These are phyloP conservation scores for Globisporangium ultimum DNA, from an alignment of 352 stramenopile genomes.

Conservation along the genomic window DNA sequence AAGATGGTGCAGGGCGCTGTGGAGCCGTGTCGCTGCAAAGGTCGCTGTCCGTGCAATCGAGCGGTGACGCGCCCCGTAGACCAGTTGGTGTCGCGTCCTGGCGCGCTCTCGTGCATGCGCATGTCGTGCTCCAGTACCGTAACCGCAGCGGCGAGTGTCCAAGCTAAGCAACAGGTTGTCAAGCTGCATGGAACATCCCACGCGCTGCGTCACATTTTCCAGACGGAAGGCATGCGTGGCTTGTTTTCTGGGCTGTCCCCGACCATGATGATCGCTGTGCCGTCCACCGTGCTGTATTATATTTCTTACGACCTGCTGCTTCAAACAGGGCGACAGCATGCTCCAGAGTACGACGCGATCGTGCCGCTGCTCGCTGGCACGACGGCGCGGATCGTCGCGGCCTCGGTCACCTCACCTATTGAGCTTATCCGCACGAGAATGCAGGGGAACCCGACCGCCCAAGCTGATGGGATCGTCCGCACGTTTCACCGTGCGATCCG, in stretches of 20 bases:
- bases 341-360: constrained; percentile 31
- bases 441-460: constrained; percentile 36
- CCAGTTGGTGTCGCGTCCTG: constrained; percentile 24
- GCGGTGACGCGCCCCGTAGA: constrained; percentile 47
- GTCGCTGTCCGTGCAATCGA: constrained; percentile 51
- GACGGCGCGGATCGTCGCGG: constrained; percentile 63
- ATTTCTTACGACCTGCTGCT: constrained; percentile 91
- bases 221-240: constrained; percentile 64
- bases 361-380: constrained; percentile 69
- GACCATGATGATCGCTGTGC: constrained; percentile 92
- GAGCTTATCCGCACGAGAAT: constrained; percentile 89
- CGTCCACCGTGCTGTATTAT: constrained; percentile 95
- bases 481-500: constrained; percentile 59
- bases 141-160: background rate
- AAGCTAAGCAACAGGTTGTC: constrained; percentile 14
- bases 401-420: constrained; percentile 82
- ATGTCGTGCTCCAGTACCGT: constrained; percentile 28
- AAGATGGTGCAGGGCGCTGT: constrained; percentile 16
- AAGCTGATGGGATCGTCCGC: constrained; percentile 21
- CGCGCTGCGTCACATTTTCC: constrained; percentile 76
- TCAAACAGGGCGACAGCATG: constrained; percentile 33
- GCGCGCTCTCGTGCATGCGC: constrained; percentile 30
- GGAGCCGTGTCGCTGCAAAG: constrained; percentile 45
- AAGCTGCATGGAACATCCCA: constrained; percentile 55
- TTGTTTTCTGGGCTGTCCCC: constrained; percentile 90